Conservation (phyloP, 495 filamentous ascomycete genomes). For the Aspergillus hancockii region DNA sequence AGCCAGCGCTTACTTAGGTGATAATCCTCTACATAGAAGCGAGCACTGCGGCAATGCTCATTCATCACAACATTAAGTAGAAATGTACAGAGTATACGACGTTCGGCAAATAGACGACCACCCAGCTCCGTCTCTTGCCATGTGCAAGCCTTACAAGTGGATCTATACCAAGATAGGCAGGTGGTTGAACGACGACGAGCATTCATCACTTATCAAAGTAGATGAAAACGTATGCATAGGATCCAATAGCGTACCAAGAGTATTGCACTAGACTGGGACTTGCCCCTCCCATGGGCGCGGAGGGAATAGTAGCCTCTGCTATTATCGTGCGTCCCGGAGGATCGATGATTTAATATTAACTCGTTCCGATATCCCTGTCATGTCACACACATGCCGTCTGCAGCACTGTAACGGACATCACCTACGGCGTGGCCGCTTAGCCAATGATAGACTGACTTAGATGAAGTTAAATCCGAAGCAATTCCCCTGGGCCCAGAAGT, state of each 20-base stretch:
- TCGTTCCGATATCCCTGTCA: background rate
- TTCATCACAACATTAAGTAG: background rate
- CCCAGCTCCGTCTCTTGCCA: background rate
- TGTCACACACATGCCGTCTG: slow-evolving; percentile 2
- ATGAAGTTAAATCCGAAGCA: background rate
- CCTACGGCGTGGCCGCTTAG: background rate
- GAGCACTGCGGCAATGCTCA: background rate
- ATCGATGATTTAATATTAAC: slow-evolving; percentile 1
- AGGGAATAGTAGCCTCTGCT: background rate
- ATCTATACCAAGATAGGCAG: slow-evolving; percentile 12
- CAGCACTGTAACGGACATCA: background rate
- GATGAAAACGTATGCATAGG: background rate
- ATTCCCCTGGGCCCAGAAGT: background rate
- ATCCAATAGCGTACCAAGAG: background rate
- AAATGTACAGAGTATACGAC: background rate
- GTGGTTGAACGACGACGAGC: background rate
- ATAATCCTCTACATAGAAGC: no score
- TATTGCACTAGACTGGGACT: background rate
- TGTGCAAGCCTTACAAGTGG: slow-evolving; percentile 5
- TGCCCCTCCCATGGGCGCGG: background rate
- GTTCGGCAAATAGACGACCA: background rate
- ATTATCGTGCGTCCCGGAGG: background rate
- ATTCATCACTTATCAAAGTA: background rate
- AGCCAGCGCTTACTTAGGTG: no score
- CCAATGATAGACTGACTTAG: background rate